phyloP scores from a whole-genome alignment of 768 basidiomycete species.

The Dioszegia hungarica region DNA sequence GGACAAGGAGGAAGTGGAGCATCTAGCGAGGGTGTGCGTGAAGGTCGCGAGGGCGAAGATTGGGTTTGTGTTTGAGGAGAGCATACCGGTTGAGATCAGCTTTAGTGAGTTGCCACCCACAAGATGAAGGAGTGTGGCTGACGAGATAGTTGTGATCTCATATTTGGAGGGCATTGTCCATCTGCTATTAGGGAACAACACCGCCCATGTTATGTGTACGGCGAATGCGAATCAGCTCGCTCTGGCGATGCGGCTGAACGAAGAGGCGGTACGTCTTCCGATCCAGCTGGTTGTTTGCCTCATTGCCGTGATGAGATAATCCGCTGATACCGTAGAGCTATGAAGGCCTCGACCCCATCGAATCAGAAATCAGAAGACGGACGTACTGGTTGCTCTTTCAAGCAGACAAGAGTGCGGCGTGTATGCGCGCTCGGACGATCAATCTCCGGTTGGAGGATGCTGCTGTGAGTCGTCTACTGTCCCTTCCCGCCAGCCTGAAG shows the following conservation, averaged over 20 bases:
- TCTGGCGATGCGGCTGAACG: conserved; percentile 33
- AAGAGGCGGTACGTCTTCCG: conserved; percentile 34
- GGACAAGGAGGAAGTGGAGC: conserved; percentile 72
- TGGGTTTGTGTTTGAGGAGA: conserved; percentile 31
- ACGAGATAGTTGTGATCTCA: neutral
- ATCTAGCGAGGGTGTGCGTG: conserved; percentile 74
- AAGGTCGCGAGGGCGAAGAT: conserved; percentile 51
- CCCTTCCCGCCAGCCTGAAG: too few relatives aligned
- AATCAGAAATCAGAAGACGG: conserved; percentile 80
- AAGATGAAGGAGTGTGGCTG: neutral
- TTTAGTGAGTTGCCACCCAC: conserved; percentile 13
- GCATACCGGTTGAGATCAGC: conserved; percentile 18
- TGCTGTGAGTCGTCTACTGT: neutral
- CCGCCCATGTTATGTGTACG: conserved; percentile 33
- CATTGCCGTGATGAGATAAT: neutral
- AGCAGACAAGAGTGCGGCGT: conserved; percentile 64
- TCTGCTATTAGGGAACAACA: conserved; percentile 38
- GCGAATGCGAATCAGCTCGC: conserved; percentile 34
- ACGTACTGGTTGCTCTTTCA: conserved; percentile 69
- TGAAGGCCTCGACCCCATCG: conserved; percentile 75
- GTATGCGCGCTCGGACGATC: conserved; percentile 36
- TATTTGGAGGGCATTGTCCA: conserved; percentile 37
- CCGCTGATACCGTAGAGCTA: conserved; percentile 43
- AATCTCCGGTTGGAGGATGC: conserved; percentile 66
- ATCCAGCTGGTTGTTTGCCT: neutral